Percentiles rank a stretch among this genome's conserved stretches.
phyloP scores from a whole-genome alignment of 306 rosid species.

The Lathyrus aphaca region DNA sequence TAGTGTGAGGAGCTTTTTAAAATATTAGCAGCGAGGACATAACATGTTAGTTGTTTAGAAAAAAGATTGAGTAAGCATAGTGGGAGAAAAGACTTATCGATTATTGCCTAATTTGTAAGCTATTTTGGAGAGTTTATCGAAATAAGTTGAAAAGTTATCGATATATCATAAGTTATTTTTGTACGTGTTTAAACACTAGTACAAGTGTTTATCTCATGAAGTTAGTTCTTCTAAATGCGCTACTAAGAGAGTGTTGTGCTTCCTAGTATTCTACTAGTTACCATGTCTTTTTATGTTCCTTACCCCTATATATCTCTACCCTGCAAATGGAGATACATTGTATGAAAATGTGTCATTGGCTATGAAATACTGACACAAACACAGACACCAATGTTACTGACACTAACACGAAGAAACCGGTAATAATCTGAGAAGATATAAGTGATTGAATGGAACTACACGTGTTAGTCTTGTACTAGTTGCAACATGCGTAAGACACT shows the following conservation, averaged over 20 bases:
- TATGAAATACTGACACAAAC: neutral
- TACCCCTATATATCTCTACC: neutral
- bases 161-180: neutral
- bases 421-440: neutral
- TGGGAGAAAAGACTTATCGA: neutral
- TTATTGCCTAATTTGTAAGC: neutral
- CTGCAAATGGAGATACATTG: constrained; percentile 9
- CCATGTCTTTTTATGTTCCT: neutral
- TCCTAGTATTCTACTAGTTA: neutral
- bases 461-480: no score
- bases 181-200: neutral
- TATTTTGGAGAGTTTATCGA: neutral
- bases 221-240: neutral
- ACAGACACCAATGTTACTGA: neutral
- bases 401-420: neutral
- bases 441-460: neutral
- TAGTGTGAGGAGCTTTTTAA: constrained; percentile 5
- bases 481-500: neutral
- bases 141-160: neutral
- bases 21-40: neutral
- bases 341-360: neutral
- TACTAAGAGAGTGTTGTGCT: neutral
- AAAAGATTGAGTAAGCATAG: constrained; percentile 13
- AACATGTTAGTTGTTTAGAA: constrained; percentile 3
- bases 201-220: neutral